Evolutionary conservation across 2,329 filamentous ascomycete species (phyloP).

Genomic region (Scytalidium sp.): DNA sequence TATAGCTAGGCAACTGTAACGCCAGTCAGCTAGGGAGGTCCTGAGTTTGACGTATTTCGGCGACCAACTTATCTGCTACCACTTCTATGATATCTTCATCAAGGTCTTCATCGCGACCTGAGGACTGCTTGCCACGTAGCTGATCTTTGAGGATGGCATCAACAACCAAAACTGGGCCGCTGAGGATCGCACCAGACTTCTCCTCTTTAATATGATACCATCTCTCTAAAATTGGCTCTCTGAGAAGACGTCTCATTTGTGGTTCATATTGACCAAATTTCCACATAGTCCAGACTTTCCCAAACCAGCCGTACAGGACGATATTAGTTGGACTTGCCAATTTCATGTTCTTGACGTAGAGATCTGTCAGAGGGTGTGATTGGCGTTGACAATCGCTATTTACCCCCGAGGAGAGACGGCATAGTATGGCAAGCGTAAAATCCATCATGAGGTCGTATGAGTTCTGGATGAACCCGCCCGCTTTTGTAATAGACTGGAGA

Average conservation of each 20-base stretch:
- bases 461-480: slow-evolving; percentile 13
- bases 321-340: background rate
- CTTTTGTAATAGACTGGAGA: slow-evolving; percentile 38
- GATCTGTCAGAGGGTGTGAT: background rate
- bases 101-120: background rate
- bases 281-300: background rate
- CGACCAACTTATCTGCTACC: background rate
- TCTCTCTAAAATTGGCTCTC: background rate
- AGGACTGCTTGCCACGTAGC: background rate
- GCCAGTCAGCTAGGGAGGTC: background rate
- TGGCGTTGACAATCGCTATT: background rate
- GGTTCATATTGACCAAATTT: background rate
- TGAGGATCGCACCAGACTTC: background rate
- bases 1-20: background rate
- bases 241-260: background rate
- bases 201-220: background rate
- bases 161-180: background rate
- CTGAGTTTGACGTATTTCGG: background rate
- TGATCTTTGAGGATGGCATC: background rate
- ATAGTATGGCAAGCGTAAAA: background rate
- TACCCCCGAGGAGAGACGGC: background rate
- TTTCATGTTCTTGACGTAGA: background rate
- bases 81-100: background rate
- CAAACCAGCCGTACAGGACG: background rate
- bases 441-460: background rate